Conservation (phyloP, 2,329 filamentous ascomycete genomes). For the Acrocalymma vagum region DNA sequence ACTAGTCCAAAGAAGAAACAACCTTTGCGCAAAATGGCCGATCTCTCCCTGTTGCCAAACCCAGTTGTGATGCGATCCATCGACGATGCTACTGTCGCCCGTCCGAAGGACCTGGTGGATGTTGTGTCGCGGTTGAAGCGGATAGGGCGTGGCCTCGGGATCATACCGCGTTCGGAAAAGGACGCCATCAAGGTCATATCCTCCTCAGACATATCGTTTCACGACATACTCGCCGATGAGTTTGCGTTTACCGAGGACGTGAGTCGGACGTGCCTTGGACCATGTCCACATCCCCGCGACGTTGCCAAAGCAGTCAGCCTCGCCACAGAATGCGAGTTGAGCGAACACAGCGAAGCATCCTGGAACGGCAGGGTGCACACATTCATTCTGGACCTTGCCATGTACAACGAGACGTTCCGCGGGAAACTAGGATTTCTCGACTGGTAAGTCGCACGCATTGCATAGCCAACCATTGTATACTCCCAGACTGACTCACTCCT, state of each 20-base stretch:
- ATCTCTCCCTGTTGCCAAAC: conserved; percentile 3
- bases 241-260: conserved; percentile 3
- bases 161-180: conserved; percentile 1
- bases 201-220: conserved; percentile 1
- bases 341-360: conserved; percentile 6
- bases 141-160: conserved; percentile 2
- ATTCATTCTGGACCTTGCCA: conserved; percentile 4
- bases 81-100: background rate
- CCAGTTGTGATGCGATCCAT: conserved; percentile 4
- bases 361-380: conserved; percentile 13
- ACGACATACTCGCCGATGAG: conserved; percentile 2
- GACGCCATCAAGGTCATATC: background rate
- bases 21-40: conserved; percentile 1
- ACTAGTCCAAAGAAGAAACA: conserved; percentile 2
- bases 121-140: background rate
- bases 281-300: background rate
- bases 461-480: no score
- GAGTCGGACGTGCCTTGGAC: background rate
- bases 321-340: conserved; percentile 4
- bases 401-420: background rate
- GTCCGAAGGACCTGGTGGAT: conserved; percentile 1
- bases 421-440: conserved; percentile 4
- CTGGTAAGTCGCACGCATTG: conserved; percentile 3
- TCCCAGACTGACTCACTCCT: background rate
- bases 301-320: conserved; percentile 2